Base-by-base conservation (phyloP, 306 rosid species). In the Sicyos edulis region DNA sequence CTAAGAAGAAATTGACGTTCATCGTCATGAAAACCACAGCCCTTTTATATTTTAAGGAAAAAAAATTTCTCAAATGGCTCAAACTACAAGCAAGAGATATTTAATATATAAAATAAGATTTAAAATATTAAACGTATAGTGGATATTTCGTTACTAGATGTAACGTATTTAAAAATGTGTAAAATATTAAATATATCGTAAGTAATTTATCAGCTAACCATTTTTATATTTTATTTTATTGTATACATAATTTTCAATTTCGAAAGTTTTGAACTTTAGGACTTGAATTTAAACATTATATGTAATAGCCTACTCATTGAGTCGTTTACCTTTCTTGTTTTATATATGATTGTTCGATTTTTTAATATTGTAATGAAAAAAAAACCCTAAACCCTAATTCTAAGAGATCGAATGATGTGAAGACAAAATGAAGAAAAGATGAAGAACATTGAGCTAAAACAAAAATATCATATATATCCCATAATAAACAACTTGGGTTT, bases 381-480 rank as follows among this genome's bases (percentile, higher is more conserved):
- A 44, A 65, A 65, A 65, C 71, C 54, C 54, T 65, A 65, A 65
- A 65, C 54, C 71, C 71, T 65, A 65, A 26, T 63, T 45, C 15
- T 5, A 45, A 45, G 7, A 22, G 19, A n/a, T n/a, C n/a, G n/a
- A n/a, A n/a, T n/a, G n/a, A n/a, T n/a, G n/a, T n/a, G n/a, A n/a
- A n/a, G n/a, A n/a, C n/a, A n/a, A n/a, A n/a, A n/a, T n/a, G n/a
- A n/a, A n/a, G n/a, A n/a, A n/a, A n/a, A n/a, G n/a, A n/a, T n/a
- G n/a, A n/a, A n/a, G 37, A 12, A 9, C 16, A 34, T 62, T 62
- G 47, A 62, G 68, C 49, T 62, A 62, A 62, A 49, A 62, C 16
- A 6, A 14, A 2, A 0, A 58, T 58, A 29, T 29, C 17, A 20
- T 55, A 12, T 21, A 57, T 57, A 59, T 59, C n/a, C n/a, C n/a